Evolutionary conservation across 208 protist species (phyloP).

Genomic region (Trichomonas vaginalis): DNA sequence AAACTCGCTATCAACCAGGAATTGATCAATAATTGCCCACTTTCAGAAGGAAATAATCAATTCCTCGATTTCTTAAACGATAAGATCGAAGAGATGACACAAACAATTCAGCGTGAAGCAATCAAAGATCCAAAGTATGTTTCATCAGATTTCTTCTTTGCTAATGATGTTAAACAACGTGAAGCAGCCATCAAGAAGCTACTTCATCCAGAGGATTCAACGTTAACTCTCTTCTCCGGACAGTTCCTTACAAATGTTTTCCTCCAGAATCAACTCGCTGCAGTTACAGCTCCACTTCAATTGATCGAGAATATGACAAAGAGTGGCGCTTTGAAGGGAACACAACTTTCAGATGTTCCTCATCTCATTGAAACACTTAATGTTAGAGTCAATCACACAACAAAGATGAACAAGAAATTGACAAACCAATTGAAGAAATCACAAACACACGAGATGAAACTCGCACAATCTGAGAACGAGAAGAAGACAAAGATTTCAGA

Average conservation of each 20-base stretch:
- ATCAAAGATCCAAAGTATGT: background rate
- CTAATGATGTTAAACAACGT: background rate
- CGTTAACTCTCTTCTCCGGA: background rate
- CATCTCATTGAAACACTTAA: background rate
- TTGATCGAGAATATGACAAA: background rate
- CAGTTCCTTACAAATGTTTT: background rate
- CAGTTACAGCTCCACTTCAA: background rate
- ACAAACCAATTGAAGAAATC: background rate
- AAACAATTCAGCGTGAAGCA: background rate
- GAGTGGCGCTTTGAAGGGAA: background rate
- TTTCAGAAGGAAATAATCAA: background rate
- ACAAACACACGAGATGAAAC: background rate
- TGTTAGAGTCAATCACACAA: background rate
- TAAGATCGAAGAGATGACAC: background rate
- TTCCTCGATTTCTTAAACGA: background rate
- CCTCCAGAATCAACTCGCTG: background rate
- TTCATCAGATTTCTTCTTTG: background rate
- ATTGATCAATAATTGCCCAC: background rate
- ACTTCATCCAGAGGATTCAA: background rate
- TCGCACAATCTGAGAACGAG: background rate
- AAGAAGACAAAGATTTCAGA: background rate
- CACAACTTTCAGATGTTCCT: background rate
- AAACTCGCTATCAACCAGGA: background rate
- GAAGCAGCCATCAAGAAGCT: background rate
- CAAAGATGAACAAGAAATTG: background rate